Base-by-base conservation (phyloP, 768 basidiomycete species). In the Melanogaster broomeanus region DNA sequence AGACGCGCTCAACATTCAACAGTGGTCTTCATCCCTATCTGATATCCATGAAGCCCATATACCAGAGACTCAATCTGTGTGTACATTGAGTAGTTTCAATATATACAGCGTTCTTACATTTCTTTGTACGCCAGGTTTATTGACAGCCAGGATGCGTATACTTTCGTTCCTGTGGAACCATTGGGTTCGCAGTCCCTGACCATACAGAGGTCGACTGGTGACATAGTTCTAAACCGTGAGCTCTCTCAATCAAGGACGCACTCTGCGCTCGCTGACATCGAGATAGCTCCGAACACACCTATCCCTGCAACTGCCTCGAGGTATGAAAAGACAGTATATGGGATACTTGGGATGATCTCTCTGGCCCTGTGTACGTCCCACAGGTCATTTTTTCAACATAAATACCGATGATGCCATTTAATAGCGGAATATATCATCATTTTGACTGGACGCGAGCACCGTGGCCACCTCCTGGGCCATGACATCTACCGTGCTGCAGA, bases 381-480 rank as follows among this genome's bases (percentile, higher is more conserved):
- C 37, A 43, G 10, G 40, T 41, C 51, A 16, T 18, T 31, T 35
- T 33, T 51, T 40, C 22, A 9, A 25, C 42, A 6, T 8, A n/a
- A 18, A 7, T 9, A 45, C 47, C 18, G 31, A 48, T 48, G 10
- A 42, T 46, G 11, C 35, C 19, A 7, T 53, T 22, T 27, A 19
- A 33, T 56, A 98, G 96, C 95, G 64, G 97, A 98, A 72, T 98
- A 96, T 73, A 71, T 98, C 43, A 81, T 99, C 56, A 76, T 97
- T 35, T 77, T 98, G 55, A 97, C 93, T 38, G 86, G 85, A 24
- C 84, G 94, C 41, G 85, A 86, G 58, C 81, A 85, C 30, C 83
- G 81, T 57, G 89, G 88, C 13, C 81, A 86, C 51, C 75, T 98
- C 52, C 83, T 93, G 74, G 83, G 87, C 4, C 84, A 96, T 56